A percentile compares a stretch with the other conserved stretches of the same genome.
Conservation (phyloP, 164 flowering plant species). For the Platanus orientalis region DNA sequence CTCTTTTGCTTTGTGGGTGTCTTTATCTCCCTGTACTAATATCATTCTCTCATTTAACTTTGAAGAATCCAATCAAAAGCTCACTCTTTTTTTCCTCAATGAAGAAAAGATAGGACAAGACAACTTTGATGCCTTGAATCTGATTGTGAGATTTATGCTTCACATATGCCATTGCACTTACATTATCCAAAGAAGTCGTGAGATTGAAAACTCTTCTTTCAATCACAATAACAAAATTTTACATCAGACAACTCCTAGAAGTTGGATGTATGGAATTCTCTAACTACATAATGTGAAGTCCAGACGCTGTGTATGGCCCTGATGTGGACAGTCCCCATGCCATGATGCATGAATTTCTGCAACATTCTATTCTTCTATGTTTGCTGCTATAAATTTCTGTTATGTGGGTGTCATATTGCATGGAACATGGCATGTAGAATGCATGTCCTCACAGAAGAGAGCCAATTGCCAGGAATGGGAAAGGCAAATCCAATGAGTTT, state of each 20-base stretch:
- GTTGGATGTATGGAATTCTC: background rate
- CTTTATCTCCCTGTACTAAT: conserved; percentile 12
- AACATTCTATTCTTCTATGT: background rate
- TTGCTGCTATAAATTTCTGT: background rate
- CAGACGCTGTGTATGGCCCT: too few species aligned
- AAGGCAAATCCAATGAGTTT: background rate
- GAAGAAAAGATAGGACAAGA: conserved; percentile 24
- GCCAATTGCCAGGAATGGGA: background rate
- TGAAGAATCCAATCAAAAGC: conserved; percentile 28
- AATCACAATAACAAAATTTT: background rate
- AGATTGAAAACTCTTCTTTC: background rate
- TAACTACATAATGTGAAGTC: too few species aligned
- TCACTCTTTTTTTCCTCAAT: conserved; percentile 13
- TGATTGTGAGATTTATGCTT: conserved; percentile 16
- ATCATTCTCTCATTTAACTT: conserved; percentile 16
- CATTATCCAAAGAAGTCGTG: background rate
- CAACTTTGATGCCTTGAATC: conserved; percentile 24
- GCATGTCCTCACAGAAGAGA: background rate
- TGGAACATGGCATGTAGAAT: background rate
- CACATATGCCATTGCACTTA: background rate
- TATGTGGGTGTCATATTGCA: background rate
- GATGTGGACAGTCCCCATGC: background rate
- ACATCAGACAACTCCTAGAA: background rate
- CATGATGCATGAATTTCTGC: background rate
- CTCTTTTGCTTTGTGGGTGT: conserved; percentile 15